phyloP scores from a whole-genome alignment of 352 stramenopile species.

The Phytophthora foliorum region DNA sequence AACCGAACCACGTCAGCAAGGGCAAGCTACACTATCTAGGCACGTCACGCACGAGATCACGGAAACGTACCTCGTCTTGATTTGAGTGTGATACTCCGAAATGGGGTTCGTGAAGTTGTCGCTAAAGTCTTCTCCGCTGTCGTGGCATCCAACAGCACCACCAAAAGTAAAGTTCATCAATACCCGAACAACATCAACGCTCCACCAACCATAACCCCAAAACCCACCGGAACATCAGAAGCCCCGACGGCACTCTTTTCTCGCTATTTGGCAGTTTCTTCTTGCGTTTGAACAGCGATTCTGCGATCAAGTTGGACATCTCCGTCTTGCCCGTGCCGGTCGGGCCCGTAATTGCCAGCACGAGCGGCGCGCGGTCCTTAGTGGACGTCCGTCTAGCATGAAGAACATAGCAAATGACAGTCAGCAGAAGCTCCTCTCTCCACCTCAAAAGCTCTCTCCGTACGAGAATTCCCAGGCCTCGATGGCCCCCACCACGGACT shows the following conservation, averaged over 20 bases:
- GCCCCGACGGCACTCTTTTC: constrained; percentile 68
- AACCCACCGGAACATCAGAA: constrained; percentile 81
- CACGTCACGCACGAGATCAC: not conserved
- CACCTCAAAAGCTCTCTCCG: constrained; percentile 12
- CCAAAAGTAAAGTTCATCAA: constrained; percentile 9
- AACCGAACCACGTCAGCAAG: constrained; percentile 7
- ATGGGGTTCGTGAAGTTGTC: constrained; percentile 87
- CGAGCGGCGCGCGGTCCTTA: constrained; percentile 78
- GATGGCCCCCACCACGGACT: constrained; percentile 73
- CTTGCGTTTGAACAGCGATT: constrained; percentile 86
- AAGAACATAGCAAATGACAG: constrained; percentile 4
- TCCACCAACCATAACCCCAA: not conserved
- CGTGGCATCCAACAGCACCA: constrained; percentile 5
- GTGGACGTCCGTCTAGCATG: constrained; percentile 51
- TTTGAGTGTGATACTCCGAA: constrained; percentile 86
- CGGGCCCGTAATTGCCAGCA: constrained; percentile 90
- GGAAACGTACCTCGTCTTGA: constrained; percentile 70
- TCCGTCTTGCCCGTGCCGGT: constrained; percentile 94
- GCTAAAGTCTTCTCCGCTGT: constrained; percentile 86
- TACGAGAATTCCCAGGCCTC: constrained; percentile 90
- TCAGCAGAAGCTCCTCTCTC: not conserved
- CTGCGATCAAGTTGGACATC: constrained; percentile 85
- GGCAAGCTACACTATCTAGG: not conserved
- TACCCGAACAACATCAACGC: not conserved
- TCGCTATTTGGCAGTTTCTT: constrained; percentile 78